phyloP scores from a whole-genome alignment of 2,329 filamentous ascomycete genomes.

The Aspergillus versicolor region DNA sequence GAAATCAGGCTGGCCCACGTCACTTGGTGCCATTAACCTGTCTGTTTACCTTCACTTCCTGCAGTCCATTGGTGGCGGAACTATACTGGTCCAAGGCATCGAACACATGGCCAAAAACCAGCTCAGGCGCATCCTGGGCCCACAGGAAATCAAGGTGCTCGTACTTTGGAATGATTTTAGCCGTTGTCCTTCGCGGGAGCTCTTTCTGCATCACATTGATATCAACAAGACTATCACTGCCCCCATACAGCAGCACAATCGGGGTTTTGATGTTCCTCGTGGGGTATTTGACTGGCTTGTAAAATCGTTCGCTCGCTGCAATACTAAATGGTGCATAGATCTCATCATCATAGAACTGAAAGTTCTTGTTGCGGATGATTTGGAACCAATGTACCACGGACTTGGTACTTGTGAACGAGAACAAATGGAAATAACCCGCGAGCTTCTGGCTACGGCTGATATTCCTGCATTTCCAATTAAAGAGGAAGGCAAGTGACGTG shows the following conservation, averaged over 20 bases:
- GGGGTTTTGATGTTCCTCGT: conserved; percentile 97
- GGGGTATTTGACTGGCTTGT: conserved; percentile 93
- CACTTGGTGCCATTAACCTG: conserved; percentile 13
- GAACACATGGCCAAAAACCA: conserved; percentile 90
- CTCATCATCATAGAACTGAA: conserved; percentile 99
- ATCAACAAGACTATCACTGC: conserved; percentile 89
- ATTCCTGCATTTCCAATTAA: conserved; percentile 84
- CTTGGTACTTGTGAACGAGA: conserved; percentile 95
- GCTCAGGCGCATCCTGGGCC: conserved; percentile 77
- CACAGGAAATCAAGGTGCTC: conserved; percentile 97
- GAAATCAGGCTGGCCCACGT: conserved; percentile 5
- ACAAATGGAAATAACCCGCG: conserved; percentile 91
- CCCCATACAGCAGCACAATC: conserved; percentile 89
- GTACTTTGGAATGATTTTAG: conserved; percentile 85
- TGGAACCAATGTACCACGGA: conserved; percentile 99
- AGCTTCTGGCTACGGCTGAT: conserved; percentile 86
- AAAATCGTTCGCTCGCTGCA: conserved; percentile 74
- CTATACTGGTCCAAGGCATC: conserved; percentile 73
- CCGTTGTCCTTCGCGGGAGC: conserved; percentile 78
- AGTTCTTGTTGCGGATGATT: conserved; percentile 92
- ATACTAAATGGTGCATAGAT: conserved; percentile 74
- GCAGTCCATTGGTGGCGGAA: neutral
- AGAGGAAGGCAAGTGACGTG: conserved; percentile 74
- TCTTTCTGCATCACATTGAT: conserved; percentile 90
- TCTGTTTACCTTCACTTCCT: neutral